Evolutionary conservation across 306 rosid genomes (phyloP), one percentile per base, ranked within the genome.

Genomic region (Coriaria nepalensis): DNA sequence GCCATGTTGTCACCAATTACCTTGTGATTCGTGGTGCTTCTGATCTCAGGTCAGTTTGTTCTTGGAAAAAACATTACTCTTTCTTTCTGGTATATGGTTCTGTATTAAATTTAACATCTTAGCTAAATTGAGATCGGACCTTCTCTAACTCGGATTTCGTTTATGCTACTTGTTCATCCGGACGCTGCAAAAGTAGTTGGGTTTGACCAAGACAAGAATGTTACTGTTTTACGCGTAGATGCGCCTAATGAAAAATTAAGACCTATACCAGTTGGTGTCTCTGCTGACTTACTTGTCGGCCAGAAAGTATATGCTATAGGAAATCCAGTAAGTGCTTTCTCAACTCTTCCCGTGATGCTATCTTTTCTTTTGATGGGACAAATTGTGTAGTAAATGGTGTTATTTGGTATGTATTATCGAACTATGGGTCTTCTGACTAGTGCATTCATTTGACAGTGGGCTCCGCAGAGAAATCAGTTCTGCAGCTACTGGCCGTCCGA

Each of bases 21-120:
- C 98, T 85, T 10, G 98, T 92, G 51, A 92, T 92, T 55, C 85
- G 98, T 20, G 98, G 98, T 65, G 98, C 98, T 59, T 92, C 98
- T 51, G 98, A 92, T 77, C 94, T 92, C 65, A 92, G 77, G 98
- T 92, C 56, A 35, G 76, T 38, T 49, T 43, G 6, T 37, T 50
- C 50, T 62, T 46, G 13, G 13, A 50, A 15, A 20, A 20, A 20
- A 20, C 29, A 20, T 20, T 59, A 59, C 13, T 49, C 11, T n/a
- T 37, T 13, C 34, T 35, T 6, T 40, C 50, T 45, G 5, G 36
- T 29, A 20, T 20, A 20, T 20, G 29, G 29, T 20, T 20, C 3
- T 20, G 29, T 20, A 3, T 20, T 20, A 20, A 20, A 20, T 20
- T 20, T 20, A 20, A 20, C 29, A 20, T 20, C 29, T 20, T 20